Conservation (phyloP, 106 monocot species). For the Platanthera zijinensis region DNA sequence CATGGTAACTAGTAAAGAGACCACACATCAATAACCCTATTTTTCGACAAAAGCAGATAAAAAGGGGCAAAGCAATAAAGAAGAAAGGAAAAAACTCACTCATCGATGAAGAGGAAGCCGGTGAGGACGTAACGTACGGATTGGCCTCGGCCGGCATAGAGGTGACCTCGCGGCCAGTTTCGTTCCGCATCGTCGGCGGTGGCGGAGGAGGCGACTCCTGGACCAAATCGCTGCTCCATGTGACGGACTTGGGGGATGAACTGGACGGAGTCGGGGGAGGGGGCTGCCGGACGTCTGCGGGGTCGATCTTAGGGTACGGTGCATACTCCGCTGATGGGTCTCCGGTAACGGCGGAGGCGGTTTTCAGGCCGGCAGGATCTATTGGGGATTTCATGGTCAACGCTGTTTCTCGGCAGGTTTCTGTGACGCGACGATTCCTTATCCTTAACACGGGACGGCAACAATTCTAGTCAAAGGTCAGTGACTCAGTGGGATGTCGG, state of each 20-base stretch:
- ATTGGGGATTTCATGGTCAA: neutral
- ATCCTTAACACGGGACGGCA: no score
- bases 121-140: constrained; percentile 1
- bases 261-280: neutral
- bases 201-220: neutral
- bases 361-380: neutral
- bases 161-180: neutral
- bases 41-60: neutral
- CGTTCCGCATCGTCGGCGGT: neutral
- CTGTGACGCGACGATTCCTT: no score
- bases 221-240: constrained; percentile 10
- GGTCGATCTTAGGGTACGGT: neutral
- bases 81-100: constrained; percentile 1
- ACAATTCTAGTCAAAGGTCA: no score
- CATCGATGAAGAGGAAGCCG: neutral
- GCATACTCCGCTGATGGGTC: neutral
- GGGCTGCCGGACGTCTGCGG: neutral
- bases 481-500: no score
- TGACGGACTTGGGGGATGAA: constrained; percentile 9
- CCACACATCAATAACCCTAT: neutral
- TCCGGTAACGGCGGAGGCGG: neutral
- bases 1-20: constrained; percentile 6
- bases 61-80: neutral
- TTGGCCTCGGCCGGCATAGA: neutral
- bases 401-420: neutral